Percentiles rank a stretch among this genome's conserved stretches.
phyloP scores from a whole-genome alignment of 2,329 filamentous ascomycete genomes.

The Hypomyces perniciosus region DNA sequence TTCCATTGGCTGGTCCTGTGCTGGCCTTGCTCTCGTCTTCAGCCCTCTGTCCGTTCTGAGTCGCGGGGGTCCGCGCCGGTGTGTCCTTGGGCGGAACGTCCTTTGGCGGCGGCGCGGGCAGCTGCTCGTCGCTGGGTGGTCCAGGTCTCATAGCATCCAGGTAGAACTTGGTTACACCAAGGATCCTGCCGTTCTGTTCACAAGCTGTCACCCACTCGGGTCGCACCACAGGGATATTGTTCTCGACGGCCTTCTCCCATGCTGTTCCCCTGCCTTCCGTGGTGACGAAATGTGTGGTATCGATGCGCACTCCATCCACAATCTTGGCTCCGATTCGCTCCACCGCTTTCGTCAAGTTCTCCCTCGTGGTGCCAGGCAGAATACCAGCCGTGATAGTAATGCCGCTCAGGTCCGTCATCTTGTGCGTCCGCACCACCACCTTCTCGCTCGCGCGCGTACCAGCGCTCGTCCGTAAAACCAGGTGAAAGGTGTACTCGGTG shows the following conservation, averaged over 20 bases:
- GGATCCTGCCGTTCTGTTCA: slow-evolving; percentile 83
- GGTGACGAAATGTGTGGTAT: slow-evolving; percentile 97
- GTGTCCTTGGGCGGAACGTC: slow-evolving; percentile 25
- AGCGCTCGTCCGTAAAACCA: slow-evolving; percentile 84
- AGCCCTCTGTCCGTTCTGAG: slow-evolving; percentile 19
- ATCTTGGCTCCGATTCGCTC: slow-evolving; percentile 89
- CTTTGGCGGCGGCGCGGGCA: slow-evolving; percentile 30
- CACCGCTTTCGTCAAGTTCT: slow-evolving; percentile 68
- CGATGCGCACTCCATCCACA: slow-evolving; percentile 83
- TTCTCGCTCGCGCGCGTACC: slow-evolving; percentile 82
- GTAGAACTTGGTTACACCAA: slow-evolving; percentile 94
- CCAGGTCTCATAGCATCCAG: slow-evolving; percentile 65
- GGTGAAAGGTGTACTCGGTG: slow-evolving; percentile 90
- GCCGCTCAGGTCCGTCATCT: slow-evolving; percentile 95
- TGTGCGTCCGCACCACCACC: slow-evolving; percentile 83
- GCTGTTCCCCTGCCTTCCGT: slow-evolving; percentile 82
- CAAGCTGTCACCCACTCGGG: slow-evolving; percentile 98
- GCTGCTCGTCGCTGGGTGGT: slow-evolving; percentile 32
- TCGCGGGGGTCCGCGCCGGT: slow-evolving; percentile 16
- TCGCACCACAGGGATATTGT: slow-evolving; percentile 94
- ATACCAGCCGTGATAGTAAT: slow-evolving; percentile 92
- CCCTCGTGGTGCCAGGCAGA: slow-evolving; percentile 65
- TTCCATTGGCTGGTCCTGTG: background rate
- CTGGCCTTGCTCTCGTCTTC: slow-evolving; percentile 22
- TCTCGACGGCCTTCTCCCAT: slow-evolving; percentile 96